A percentile compares a stretch with the other conserved stretches of the same genome.
These are phyloP conservation scores for Pestalotiopsis sp. DNA, from an alignment of 2,329 filamentous ascomycete genomes.

Conservation along the genomic window DNA sequence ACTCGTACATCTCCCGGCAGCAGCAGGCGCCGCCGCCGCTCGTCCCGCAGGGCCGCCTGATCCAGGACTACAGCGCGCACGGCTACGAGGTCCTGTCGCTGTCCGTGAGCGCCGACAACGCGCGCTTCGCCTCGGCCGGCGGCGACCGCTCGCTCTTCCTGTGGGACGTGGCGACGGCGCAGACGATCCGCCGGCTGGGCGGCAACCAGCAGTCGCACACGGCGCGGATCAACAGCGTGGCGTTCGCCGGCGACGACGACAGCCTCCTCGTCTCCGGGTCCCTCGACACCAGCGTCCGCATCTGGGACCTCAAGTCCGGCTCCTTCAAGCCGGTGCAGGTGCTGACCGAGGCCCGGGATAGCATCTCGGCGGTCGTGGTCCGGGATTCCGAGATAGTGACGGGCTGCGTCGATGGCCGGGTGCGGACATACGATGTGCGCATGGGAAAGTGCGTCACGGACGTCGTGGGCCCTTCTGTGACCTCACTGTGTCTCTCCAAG, in stretches of 20 bases:
- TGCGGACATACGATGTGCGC: constrained; percentile 80
- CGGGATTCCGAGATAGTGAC: constrained; percentile 62
- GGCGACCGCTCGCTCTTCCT: constrained; percentile 91
- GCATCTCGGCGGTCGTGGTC: constrained; percentile 55
- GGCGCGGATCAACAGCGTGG: constrained; percentile 43
- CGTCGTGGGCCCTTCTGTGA: constrained; percentile 71
- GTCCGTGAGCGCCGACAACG: constrained; percentile 73
- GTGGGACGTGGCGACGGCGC: constrained; percentile 87
- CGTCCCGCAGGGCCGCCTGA: constrained; percentile 59
- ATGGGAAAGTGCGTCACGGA: constrained; percentile 73
- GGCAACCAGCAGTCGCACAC: constrained; percentile 15
- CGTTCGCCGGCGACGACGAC: constrained; percentile 77
- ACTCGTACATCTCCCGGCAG: constrained; percentile 35
- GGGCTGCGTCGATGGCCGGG: constrained; percentile 82
- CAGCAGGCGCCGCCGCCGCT: constrained; percentile 31
- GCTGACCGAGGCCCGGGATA: constrained; percentile 72
- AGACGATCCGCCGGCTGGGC: constrained; percentile 75
- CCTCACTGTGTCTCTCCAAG: constrained; percentile 69
- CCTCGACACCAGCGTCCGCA: constrained; percentile 73
- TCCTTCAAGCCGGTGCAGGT: constrained; percentile 68
- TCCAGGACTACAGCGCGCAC: constrained; percentile 88
- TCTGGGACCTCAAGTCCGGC: constrained; percentile 70
- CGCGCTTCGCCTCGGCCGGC: constrained; percentile 82
- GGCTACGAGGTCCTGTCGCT: constrained; percentile 90
- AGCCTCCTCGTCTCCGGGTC: constrained; percentile 72